Evolutionary conservation across 108 stramenopile species (phyloP).

Genomic region (Chaetoceros muelleri): DNA sequence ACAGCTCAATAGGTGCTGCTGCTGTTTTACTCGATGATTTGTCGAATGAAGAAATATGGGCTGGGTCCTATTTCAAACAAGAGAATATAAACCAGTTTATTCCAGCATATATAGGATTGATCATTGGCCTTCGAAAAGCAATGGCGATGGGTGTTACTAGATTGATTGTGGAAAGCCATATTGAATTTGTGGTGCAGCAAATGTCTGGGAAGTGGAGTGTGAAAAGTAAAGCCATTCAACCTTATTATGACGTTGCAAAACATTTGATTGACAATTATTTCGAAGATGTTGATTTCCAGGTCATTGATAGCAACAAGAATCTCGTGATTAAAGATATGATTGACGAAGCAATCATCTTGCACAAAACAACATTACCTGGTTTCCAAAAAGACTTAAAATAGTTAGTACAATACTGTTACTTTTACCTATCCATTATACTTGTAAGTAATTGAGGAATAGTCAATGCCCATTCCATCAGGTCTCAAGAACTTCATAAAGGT

Average conservation of each 20-base stretch:
- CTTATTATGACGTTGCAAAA: background rate
- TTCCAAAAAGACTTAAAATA: too few species aligned
- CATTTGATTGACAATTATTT: background rate
- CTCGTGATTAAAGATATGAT: background rate
- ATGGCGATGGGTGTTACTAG: conserved; percentile 41
- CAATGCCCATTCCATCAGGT: conserved; percentile 82
- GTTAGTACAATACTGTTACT: too few species aligned
- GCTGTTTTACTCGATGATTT: background rate
- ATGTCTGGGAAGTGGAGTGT: conserved; percentile 44
- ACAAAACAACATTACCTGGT: background rate
- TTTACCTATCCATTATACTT: too few species aligned
- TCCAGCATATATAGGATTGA: background rate
- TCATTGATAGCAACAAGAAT: background rate
- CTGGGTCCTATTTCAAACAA: background rate
- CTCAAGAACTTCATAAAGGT: conserved; percentile 35
- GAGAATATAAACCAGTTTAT: background rate
- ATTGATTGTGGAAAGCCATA: conserved; percentile 60
- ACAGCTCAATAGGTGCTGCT: background rate
- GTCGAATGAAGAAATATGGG: background rate
- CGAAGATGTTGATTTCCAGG: background rate
- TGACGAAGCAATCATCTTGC: background rate
- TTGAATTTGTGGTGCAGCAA: conserved; percentile 58
- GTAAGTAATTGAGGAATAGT: conserved; percentile 53
- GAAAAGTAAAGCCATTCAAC: conserved; percentile 16
- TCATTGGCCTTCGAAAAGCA: conserved; percentile 49